A percentile compares a stretch with the other conserved stretches of the same genome.
phyloP scores from a whole-genome alignment of 2,329 filamentous ascomycete species.

The Talaromyces funiculosus region DNA sequence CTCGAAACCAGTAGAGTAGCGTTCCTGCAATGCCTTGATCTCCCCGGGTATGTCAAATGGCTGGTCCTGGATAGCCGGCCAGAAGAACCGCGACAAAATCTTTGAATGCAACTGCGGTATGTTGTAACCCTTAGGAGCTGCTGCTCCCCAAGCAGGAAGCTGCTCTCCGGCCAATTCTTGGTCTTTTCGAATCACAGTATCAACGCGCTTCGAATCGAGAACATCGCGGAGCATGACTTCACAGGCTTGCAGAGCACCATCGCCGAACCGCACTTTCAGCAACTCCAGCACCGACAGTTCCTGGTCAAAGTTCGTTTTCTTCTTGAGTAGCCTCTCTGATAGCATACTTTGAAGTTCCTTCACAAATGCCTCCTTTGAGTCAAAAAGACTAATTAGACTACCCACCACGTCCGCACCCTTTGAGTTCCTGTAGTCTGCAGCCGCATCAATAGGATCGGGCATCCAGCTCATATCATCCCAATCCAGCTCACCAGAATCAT shows the following conservation, averaged over 20 bases:
- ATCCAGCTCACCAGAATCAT: constrained; percentile 64
- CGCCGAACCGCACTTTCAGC: constrained; percentile 82
- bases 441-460: constrained; percentile 87
- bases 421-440: constrained; percentile 82
- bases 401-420: constrained; percentile 88
- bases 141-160: constrained; percentile 17
- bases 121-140: constrained; percentile 27
- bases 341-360: constrained; percentile 87
- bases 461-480: constrained; percentile 93
- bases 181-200: constrained; percentile 58
- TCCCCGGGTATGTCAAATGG: constrained; percentile 42
- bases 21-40: constrained; percentile 54
- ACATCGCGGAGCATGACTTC: constrained; percentile 98
- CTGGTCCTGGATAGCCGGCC: constrained; percentile 68
- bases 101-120: constrained; percentile 62
- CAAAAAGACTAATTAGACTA: constrained; percentile 80
- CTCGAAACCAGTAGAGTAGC: constrained; percentile 72
- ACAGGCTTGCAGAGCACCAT: constrained; percentile 78
- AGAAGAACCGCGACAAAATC: constrained; percentile 87
- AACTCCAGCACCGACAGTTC: constrained; percentile 79
- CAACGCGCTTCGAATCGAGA: constrained; percentile 70
- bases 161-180: constrained; percentile 34
- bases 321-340: constrained; percentile 68
- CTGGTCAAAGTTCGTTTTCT: constrained; percentile 65
- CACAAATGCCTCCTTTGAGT: constrained; percentile 85